Evolutionary conservation across 805 yeast species (phyloP).

Genomic region (Alloascoidea africana): DNA sequence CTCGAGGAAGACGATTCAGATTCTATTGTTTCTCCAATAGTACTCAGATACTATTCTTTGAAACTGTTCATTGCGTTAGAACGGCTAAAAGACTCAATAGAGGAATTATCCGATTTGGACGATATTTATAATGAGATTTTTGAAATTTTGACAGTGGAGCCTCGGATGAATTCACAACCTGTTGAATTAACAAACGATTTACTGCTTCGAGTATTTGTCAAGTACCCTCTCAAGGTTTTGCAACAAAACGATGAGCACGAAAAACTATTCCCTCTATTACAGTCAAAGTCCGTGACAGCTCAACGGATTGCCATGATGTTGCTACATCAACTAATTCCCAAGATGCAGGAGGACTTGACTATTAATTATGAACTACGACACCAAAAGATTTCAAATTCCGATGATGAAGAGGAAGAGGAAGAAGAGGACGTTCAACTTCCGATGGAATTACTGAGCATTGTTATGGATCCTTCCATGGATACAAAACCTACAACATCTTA

Average conservation of each 20-base stretch:
- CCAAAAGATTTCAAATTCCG: slow-evolving; percentile 16
- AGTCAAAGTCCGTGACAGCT: slow-evolving; percentile 9
- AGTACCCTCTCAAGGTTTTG: slow-evolving; percentile 3
- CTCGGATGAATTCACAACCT: background rate
- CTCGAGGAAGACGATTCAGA: slow-evolving; percentile 17
- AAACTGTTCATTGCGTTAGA: slow-evolving; percentile 22
- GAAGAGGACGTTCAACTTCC: slow-evolving; percentile 26
- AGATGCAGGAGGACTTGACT: slow-evolving; percentile 33
- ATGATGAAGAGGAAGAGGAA: slow-evolving; percentile 14
- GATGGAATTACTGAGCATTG: slow-evolving; percentile 19
- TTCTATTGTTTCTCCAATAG: slow-evolving; percentile 16
- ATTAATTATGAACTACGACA: slow-evolving; percentile 31
- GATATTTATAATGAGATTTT: slow-evolving; percentile 28
- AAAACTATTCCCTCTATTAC: slow-evolving; percentile 6
- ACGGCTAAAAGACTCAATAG: slow-evolving; percentile 10
- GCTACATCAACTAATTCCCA: slow-evolving; percentile 23
- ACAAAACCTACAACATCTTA: slow-evolving; percentile 21
- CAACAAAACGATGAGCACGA: slow-evolving; percentile 6
- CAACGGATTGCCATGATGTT: slow-evolving; percentile 25
- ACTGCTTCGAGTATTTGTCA: slow-evolving; percentile 2
- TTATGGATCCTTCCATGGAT: slow-evolving; percentile 10
- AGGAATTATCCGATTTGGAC: slow-evolving; percentile 15
- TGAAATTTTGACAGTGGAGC: slow-evolving; percentile 18
- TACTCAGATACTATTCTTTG: slow-evolving; percentile 31
- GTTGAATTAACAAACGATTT: slow-evolving; percentile 3